These are phyloP conservation scores for Boechera stricta DNA, from an alignment of 345 rosid genomes.

Conservation along the genomic window DNA sequence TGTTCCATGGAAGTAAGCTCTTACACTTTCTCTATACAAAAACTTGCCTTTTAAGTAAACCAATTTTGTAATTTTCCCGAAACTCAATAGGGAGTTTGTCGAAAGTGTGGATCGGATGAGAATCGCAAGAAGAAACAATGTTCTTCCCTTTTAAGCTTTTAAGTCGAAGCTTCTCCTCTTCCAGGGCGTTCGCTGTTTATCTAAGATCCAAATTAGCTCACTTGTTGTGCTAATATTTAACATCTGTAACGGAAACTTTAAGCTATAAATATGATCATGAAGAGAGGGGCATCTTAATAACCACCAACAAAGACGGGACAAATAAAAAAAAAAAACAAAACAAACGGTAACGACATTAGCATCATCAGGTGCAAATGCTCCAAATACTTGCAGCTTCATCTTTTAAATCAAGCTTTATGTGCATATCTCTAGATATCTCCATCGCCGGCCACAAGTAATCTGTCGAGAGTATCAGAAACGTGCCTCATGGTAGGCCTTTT, in stretches of 20 bases:
- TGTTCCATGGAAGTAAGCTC: slow-evolving; percentile 71
- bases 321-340: slow-evolving; percentile 1
- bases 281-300: slow-evolving; percentile 31
- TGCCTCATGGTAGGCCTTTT: slow-evolving; percentile 89
- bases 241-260: slow-evolving; percentile 35
- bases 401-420: slow-evolving; percentile 26
- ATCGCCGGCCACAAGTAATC: slow-evolving; percentile 51
- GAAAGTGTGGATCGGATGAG: slow-evolving; percentile 63
- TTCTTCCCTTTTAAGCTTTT: slow-evolving; percentile 36
- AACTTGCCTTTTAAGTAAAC: background rate
- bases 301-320: slow-evolving; percentile 17
- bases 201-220: slow-evolving; percentile 28
- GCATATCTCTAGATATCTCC: slow-evolving; percentile 44
- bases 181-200: background rate
- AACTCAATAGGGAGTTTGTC: slow-evolving; percentile 59
- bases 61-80: slow-evolving; percentile 1
- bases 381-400: slow-evolving; percentile 25
- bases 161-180: slow-evolving; percentile 17
- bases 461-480: slow-evolving; percentile 64
- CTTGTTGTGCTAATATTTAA: slow-evolving; percentile 29
- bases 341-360: slow-evolving; percentile 31
- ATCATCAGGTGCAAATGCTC: slow-evolving; percentile 11
- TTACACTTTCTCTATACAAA: slow-evolving; percentile 3
- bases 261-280: slow-evolving; percentile 28
- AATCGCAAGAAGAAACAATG: slow-evolving; percentile 55